Evolutionary conservation across 352 stramenopile species (phyloP).

Genomic region (Phytophthora pinifolia): DNA sequence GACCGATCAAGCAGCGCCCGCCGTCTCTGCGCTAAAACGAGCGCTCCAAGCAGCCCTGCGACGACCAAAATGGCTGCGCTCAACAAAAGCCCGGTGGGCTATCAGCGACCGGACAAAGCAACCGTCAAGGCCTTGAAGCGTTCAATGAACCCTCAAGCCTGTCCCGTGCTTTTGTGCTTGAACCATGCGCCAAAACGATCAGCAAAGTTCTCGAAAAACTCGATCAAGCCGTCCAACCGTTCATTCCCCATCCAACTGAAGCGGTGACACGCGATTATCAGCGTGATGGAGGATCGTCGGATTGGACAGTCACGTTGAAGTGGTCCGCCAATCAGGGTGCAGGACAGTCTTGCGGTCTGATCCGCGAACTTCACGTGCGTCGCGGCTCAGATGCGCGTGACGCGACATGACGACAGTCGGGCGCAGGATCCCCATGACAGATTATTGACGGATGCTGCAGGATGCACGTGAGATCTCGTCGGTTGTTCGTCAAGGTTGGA

Average conservation of each 20-base stretch:
- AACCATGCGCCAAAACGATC: neutral
- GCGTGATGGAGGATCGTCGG: neutral
- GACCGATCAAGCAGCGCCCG: neutral
- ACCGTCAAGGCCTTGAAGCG: neutral
- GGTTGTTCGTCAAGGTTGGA: too few relatives aligned
- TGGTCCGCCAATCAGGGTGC: neutral
- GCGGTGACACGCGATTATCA: constrained; percentile 25
- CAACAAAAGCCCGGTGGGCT: too few relatives aligned
- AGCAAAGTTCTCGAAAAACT: too few relatives aligned
- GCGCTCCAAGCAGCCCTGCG: too few relatives aligned
- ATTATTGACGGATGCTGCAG: too few relatives aligned
- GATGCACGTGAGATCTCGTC: too few relatives aligned
- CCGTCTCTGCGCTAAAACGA: constrained; percentile 5
- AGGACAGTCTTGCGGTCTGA: neutral
- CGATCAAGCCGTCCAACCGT: too few relatives aligned
- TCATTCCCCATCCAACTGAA: constrained; percentile 1
- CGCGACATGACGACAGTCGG: too few relatives aligned
- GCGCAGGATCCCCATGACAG: too few relatives aligned
- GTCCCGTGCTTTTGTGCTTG: constrained; percentile 10
- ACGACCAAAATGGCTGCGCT: too few relatives aligned
- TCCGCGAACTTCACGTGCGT: too few relatives aligned
- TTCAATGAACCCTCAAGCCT: constrained; percentile 1
- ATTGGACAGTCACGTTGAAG: constrained; percentile 3
- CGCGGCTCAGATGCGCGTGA: too few relatives aligned
- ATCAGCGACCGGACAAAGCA: neutral